Evolutionary conservation across 139 green algal genomes (phyloP), one percentile per base, ranked within the genome.

Genomic region (Axilococcus clingmanii): DNA sequence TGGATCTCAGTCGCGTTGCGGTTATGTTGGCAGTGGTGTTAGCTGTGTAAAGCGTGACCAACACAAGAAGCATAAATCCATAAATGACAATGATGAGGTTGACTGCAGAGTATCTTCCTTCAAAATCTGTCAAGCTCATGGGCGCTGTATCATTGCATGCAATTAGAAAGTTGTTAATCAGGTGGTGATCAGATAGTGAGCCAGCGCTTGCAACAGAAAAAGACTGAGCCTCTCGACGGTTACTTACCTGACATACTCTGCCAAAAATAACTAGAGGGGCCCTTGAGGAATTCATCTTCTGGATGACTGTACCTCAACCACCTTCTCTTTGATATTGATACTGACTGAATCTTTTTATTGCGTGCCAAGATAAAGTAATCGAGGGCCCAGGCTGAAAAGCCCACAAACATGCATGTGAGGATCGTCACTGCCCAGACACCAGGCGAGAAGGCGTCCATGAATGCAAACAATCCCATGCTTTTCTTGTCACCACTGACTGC

Each of bases 21-120:
- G 49, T 57, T 30, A 57, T 35, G 33, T 57, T 57, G 11, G 49
- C 29, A 44, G 49, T 57, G 22, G 43, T n/a, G 24, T 57, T 57
- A 16, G 49, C 49, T 22, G 15, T 22, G 28, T 57, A 57, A n/a
- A 57, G 4, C 15, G 29, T 15, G 30, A 57, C 33, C 14, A 46
- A 16, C 3, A 57, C 34, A 31, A 40, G 43, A 9, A 48, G 22
- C 20, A 43, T 15, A 20, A 57, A 57, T 0, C 11, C 20, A 29
- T 30, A 57, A n/a, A 46, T 16, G 15, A 57, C 9, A 5, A 15
- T 14, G n/a, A 23, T 44, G 11, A 46, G 16, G 33, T 57, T 57
- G 9, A 30, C 49, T 33, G 49, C 11, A 19, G 43, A 31, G 4
- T 29, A 57, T 57, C 14, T 7, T 16, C 48, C 14, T n/a, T 30